These are phyloP conservation scores for Teratosphaeria destructans DNA, from an alignment of 2,329 filamentous ascomycete genomes.

Conservation along the genomic window DNA sequence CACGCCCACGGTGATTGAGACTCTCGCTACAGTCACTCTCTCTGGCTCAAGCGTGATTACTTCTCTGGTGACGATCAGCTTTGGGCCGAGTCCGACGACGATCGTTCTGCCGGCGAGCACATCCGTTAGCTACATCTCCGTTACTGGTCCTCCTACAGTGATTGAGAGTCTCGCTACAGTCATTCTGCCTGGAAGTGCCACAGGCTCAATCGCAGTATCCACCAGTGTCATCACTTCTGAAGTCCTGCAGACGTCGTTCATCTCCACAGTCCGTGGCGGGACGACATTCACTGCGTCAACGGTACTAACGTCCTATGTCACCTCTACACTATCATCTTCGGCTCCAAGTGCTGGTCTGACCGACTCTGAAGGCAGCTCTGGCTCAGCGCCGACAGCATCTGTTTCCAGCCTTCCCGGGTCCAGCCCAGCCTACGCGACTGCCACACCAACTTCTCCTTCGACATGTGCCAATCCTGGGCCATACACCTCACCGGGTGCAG, in stretches of 20 bases:
- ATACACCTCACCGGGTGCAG: conserved; percentile 1
- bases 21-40: background rate
- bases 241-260: background rate
- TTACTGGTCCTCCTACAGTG: background rate
- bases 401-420: background rate
- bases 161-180: background rate
- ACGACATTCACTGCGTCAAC: conserved; percentile 2
- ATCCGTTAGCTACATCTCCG: background rate
- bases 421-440: background rate
- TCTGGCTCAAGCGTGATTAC: background rate
- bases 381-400: background rate
- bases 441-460: background rate
- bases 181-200: background rate
- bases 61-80: background rate
- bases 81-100: background rate
- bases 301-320: background rate
- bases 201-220: background rate
- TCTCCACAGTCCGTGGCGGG: background rate
- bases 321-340: background rate
- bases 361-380: background rate
- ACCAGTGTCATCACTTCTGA: background rate
- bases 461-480: conserved; percentile 1
- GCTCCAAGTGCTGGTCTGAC: background rate
- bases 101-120: background rate
- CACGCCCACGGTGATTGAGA: background rate